Base-by-base conservation (phyloP, 495 filamentous ascomycete genomes). In the Aspergillus coremiiformis region DNA sequence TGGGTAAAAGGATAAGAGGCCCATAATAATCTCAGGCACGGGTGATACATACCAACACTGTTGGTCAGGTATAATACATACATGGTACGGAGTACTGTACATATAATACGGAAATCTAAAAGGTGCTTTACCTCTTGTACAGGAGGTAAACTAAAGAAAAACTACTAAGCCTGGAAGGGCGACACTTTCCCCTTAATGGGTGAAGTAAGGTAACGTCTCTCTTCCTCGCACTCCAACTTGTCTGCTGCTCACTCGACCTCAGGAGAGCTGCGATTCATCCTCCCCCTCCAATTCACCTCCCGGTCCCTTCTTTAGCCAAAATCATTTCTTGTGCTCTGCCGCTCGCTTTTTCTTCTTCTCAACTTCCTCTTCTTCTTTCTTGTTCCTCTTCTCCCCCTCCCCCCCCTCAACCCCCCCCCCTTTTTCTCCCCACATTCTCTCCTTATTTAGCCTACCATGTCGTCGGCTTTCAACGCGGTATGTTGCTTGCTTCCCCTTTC, bases 381-480 rank as follows among this genome's bases (percentile, higher is more conserved):
- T 57, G 39, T 39, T 51, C 42, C n/a, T n/a, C n/a, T n/a, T n/a
- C n/a, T n/a, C n/a, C n/a, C n/a, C n/a, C n/a, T n/a, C n/a, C n/a
- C n/a, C n/a, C n/a, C n/a, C n/a, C n/a, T n/a, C n/a, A n/a, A n/a
- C n/a, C n/a, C n/a, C 56, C 59, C 52, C 52, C 42, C 37, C 49
- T 44, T 47, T 57, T 51, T 24, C 39, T 50, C 48, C 32, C 42
- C 48, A 41, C 56, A 52, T 47, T 52, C 53, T 54, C 59, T 55
- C 59, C 57, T 56, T 62, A 56, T 52, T 58, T 56, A 61, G 51
- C 55, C 67, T 70, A 76, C 63, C 65, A 83, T 83, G 80, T 82
- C 80, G 67, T 80, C 79, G 55, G 75, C 77, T 54, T 66, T 80
- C 58, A 82, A 74, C 70, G 78, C 80, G 70, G 79, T 83, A 81